Evolutionary conservation across 1,284 basidiomycete genomes (phyloP).

Genomic region (Dichomitus squalens): DNA sequence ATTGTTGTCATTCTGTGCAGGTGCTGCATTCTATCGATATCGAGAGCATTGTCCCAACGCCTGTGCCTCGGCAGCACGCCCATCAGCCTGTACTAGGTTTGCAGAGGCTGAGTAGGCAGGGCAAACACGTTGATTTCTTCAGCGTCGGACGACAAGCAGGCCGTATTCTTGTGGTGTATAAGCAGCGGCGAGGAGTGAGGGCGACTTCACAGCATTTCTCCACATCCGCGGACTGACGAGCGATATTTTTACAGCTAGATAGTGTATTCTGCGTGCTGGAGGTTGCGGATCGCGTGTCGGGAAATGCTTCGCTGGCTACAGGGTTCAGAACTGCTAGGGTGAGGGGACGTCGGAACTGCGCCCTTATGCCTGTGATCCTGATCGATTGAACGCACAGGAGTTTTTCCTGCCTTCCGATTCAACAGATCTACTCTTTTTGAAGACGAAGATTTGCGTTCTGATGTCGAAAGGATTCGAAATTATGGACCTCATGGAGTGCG

Average conservation of each 20-base stretch:
- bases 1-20: background rate
- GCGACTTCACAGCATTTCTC: background rate
- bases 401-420: constrained; percentile 93
- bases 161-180: constrained; percentile 89
- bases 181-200: constrained; percentile 89
- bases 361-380: background rate
- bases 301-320: too few species aligned
- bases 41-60: constrained; percentile 16
- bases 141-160: constrained; percentile 84
- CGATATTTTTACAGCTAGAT: constrained; percentile 53
- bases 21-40: constrained; percentile 14
- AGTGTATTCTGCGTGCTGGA: constrained; percentile 93
- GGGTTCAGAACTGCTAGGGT: background rate
- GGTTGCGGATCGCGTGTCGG: constrained; percentile 42
- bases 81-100: constrained; percentile 40
- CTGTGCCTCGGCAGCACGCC: background rate
- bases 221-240: background rate
- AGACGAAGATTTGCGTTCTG: constrained; percentile 87
- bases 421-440: constrained; percentile 87
- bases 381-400: constrained; percentile 46
- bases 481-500: constrained; percentile 89
- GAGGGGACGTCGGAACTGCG: too few species aligned
- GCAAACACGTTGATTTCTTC: constrained; percentile 92
- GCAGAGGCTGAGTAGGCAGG: constrained; percentile 79
- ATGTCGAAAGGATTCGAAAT: constrained; percentile 94